Conservation (phyloP, 2,329 filamentous ascomycete genomes). For the Botrytis elliptica region DNA sequence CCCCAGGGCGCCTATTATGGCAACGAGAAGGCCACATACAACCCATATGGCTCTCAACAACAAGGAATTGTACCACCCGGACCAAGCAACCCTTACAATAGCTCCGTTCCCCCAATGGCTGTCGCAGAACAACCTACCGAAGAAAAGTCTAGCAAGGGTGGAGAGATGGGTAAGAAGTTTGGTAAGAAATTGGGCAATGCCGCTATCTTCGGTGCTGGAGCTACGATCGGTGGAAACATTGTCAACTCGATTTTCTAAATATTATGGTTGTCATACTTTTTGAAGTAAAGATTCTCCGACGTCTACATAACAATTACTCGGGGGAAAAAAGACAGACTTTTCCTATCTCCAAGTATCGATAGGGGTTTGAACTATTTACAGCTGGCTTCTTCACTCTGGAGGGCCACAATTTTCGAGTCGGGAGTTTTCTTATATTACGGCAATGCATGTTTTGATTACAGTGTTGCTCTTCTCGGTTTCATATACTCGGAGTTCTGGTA, state of each 20-base stretch:
- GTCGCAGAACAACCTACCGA: constrained; percentile 55
- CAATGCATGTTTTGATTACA: background rate
- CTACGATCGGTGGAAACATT: constrained; percentile 84
- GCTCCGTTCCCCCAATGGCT: constrained; percentile 71
- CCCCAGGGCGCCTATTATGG: constrained; percentile 23
- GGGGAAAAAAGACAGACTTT: background rate
- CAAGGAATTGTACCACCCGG: constrained; percentile 42
- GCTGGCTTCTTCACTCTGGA: background rate
- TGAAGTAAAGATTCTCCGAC: background rate
- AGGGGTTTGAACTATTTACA: background rate
- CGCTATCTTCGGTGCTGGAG: constrained; percentile 90
- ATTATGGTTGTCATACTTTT: background rate
- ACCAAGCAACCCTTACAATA: constrained; percentile 63
- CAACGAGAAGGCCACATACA: constrained; percentile 29
- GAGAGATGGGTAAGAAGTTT: constrained; percentile 84
- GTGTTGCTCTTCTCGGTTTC: background rate
- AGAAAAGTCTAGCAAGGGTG: constrained; percentile 48
- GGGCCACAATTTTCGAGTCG: background rate
- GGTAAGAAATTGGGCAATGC: constrained; percentile 87
- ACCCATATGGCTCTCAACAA: constrained; percentile 20
- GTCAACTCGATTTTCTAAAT: constrained; percentile 84
- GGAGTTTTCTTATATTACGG: background rate
- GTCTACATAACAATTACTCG: background rate
- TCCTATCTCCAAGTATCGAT: background rate
- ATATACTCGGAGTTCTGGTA: constrained; percentile 16